Conservation (phyloP, 257 asterid species). For the Anisodus acutangulus region DNA sequence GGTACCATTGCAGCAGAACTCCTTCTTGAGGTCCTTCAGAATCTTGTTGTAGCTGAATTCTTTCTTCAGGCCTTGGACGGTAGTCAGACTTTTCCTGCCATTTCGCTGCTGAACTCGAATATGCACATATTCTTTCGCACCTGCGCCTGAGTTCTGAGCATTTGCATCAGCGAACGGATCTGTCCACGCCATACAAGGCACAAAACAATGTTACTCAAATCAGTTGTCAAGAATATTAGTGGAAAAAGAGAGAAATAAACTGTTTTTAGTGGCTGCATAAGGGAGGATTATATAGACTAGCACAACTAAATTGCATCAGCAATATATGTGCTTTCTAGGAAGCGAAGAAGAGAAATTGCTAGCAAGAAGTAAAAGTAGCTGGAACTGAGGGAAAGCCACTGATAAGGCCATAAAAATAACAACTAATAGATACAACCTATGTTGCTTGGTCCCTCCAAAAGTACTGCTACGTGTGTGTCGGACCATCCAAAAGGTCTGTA, state of each 20-base stretch:
- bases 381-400: background rate
- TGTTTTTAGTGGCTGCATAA: background rate
- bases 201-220: background rate
- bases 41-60: conserved; percentile 32
- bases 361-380: background rate
- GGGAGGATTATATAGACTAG: background rate
- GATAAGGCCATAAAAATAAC: background rate
- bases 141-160: conserved; percentile 33
- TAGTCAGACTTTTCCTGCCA: conserved; percentile 35
- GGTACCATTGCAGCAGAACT: conserved; percentile 30
- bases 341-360: background rate
- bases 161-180: conserved; percentile 35
- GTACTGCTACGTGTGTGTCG: too few relatives aligned
- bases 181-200: conserved; percentile 1
- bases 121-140: conserved; percentile 36
- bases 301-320: background rate
- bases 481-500: too few relatives aligned
- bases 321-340: background rate
- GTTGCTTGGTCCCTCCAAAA: too few relatives aligned
- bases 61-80: conserved; percentile 33
- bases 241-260: background rate
- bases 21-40: conserved; percentile 27
- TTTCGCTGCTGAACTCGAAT: conserved; percentile 33
- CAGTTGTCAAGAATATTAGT: background rate
- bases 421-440: background rate